These are phyloP conservation scores for Fusarium siculi DNA, from an alignment of 2,329 filamentous ascomycete genomes.

Conservation along the genomic window DNA sequence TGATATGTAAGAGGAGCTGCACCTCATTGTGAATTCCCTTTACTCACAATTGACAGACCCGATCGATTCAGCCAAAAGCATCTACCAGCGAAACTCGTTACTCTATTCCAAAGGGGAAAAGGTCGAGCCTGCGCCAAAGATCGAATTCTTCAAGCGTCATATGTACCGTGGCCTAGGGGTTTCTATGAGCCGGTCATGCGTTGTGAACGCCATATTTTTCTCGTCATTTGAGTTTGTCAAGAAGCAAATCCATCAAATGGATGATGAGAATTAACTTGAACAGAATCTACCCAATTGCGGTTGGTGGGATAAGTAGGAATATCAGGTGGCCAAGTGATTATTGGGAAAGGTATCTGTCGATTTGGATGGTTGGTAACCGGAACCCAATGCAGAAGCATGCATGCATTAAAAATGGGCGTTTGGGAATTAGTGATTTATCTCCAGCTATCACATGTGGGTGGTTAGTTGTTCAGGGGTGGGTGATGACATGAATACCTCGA, in stretches of 20 bases:
- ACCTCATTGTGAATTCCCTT: background rate
- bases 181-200: constrained; percentile 83
- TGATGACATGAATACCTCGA: constrained; percentile 7
- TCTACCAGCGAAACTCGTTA: constrained; percentile 85
- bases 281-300: background rate
- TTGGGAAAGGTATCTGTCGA: constrained; percentile 14
- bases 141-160: constrained; percentile 78
- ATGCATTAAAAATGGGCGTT: constrained; percentile 45
- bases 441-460: constrained; percentile 6
- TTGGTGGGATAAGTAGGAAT: background rate
- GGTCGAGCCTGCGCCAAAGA: constrained; percentile 74
- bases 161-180: constrained; percentile 88
- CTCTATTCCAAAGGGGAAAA: constrained; percentile 73
- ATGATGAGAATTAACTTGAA: constrained; percentile 51
- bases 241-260: constrained; percentile 68
- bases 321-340: background rate
- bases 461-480: background rate
- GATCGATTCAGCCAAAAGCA: constrained; percentile 85
- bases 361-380: constrained; percentile 15
- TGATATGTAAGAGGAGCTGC: constrained; percentile 73
- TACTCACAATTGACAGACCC: constrained; percentile 58
- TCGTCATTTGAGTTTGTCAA: constrained; percentile 88
- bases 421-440: constrained; percentile 21
- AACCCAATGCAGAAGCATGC: constrained; percentile 30
- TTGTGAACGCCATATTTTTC: constrained; percentile 91